Percentiles rank a stretch among this genome's conserved stretches.
Evolutionary conservation across 116 monocot species (phyloP).

Genomic region (Iris pallida): DNA sequence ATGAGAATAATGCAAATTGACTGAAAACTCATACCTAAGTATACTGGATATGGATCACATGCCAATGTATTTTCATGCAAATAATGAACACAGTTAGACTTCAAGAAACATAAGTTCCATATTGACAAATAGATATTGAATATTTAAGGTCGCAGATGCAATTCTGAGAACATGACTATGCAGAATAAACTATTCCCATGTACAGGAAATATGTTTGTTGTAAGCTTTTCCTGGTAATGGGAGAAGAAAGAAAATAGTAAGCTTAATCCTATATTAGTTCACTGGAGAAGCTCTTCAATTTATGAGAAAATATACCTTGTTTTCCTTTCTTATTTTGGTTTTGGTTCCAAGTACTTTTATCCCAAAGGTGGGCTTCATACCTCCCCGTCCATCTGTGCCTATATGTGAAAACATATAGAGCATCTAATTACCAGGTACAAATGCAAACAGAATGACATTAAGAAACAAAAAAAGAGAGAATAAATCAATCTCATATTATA

Average conservation of each 20-base stretch:
- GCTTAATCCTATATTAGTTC: background rate
- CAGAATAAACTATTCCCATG: no score
- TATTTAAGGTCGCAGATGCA: background rate
- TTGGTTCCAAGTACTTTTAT: conserved; percentile 99
- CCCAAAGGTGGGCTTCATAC: conserved; percentile 99
- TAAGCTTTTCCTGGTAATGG: background rate
- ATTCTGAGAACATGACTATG: background rate
- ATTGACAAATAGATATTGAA: background rate
- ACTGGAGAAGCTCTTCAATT: background rate
- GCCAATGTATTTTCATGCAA: conserved; percentile 2
- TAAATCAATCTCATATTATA: no score
- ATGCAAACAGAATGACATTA: background rate
- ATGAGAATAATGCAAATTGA: background rate
- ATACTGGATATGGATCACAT: conserved; percentile 34
- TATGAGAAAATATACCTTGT: conserved; percentile 59
- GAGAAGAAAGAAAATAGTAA: background rate
- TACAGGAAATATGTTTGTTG: background rate
- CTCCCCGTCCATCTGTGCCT: conserved; percentile 99
- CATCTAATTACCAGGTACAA: conserved; percentile 5
- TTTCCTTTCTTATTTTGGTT: conserved; percentile 99
- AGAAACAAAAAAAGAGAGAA: no score
- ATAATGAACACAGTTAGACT: conserved; percentile 3
- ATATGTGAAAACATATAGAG: conserved; percentile 19
- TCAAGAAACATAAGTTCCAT: background rate
- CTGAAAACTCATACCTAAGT: conserved; percentile 49